Base-by-base conservation (phyloP, 148 eudicot genomes). In the Camellia lanceoleosa region DNA sequence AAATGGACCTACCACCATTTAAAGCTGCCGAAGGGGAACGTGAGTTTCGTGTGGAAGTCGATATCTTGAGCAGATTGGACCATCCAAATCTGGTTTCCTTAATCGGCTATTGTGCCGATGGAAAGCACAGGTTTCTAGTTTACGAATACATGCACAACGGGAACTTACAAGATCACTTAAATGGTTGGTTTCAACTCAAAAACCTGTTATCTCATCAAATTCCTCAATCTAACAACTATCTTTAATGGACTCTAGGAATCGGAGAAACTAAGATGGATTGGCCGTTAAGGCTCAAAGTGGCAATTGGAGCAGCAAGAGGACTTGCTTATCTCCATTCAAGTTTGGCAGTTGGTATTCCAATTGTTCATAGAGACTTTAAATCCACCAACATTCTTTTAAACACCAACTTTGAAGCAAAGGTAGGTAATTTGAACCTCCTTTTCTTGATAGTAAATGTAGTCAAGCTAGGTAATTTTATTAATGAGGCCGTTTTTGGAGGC, bases 311-410 rank as follows among this genome's bases (percentile, higher is more conserved):
- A 82, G 99, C 99, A 88, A 89, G 87, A 79, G 99, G 99, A 73
- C 97, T 96, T 77, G 95, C 97, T 44, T 91, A 92, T 87, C 95
- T 96, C 72, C 99, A 96, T 84, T 93, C 98, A 78, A 89, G 98
- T 87, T 86, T 95, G 69, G 85, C 90, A 14, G 95, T 96, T 75
- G 98, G 99, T 47, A 94, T 91, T 86, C 99, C 99, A 43, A 92
- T 96, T 62, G 88, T 96, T 65, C 99, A 96, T 69, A 83, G 99
- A 85, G 99, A 96, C 89, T 92, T 96, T 84, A 96, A 96, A 87
- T 94, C 99, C n/a, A 96, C 97, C 86, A 96, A 96, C 82, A 90
- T 96, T 51, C 94, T 93, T 71, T 80, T 96, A 76, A 82, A 84
- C 82, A 80, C 76, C 81, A 91, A 94, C 80, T 94, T 88, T 72